Percentiles rank a stretch among this genome's conserved stretches.
phyloP scores from a whole-genome alignment of 2,329 filamentous ascomycete species.

The Neoascochyta sp. region DNA sequence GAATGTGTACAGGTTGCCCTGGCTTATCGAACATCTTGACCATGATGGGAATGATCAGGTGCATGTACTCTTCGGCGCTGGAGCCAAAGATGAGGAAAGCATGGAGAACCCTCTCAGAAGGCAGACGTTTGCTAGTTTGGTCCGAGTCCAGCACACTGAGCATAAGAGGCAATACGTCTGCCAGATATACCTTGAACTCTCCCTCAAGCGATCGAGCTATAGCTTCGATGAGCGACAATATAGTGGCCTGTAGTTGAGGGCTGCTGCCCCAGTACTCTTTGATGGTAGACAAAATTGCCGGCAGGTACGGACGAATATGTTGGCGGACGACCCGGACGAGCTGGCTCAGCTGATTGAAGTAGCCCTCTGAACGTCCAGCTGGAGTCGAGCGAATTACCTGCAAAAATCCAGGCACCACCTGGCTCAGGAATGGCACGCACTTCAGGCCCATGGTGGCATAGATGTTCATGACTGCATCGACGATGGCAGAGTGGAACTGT shows the following conservation, averaged over 20 bases:
- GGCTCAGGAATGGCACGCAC: constrained; percentile 88
- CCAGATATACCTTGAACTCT: constrained; percentile 96
- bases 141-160: constrained; percentile 90
- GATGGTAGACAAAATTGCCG: constrained; percentile 79
- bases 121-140: constrained; percentile 66
- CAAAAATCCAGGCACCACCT: constrained; percentile 92
- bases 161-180: constrained; percentile 86
- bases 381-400: constrained; percentile 81
- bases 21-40: constrained; percentile 91
- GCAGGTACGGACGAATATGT: constrained; percentile 88
- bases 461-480: constrained; percentile 98
- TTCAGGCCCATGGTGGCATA: constrained; percentile 95
- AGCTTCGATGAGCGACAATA: constrained; percentile 85
- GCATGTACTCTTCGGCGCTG: constrained; percentile 98
- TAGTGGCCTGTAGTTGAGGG: constrained; percentile 80
- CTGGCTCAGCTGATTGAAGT: constrained; percentile 94
- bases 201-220: constrained; percentile 92
- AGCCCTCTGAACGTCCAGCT: constrained; percentile 77
- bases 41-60: constrained; percentile 93
- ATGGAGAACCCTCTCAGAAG: constrained; percentile 87
- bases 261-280: constrained; percentile 87
- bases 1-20: constrained; percentile 71
- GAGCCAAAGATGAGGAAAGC: constrained; percentile 94
- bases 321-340: constrained; percentile 93
- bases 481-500: constrained; percentile 88